Evolutionary conservation across 306 rosid genomes (phyloP).

Genomic region (Ceratonia siliqua): DNA sequence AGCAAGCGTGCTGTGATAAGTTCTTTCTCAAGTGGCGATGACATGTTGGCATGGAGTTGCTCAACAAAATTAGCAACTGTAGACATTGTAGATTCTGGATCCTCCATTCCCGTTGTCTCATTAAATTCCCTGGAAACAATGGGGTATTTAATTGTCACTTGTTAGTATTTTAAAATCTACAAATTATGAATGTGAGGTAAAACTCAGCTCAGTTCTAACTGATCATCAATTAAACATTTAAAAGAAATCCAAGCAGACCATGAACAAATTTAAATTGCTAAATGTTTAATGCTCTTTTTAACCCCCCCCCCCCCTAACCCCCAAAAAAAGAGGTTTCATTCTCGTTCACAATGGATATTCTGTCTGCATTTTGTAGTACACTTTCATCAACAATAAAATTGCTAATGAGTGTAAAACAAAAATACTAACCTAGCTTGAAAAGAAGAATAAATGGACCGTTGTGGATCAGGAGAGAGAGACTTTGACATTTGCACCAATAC

Average conservation of each 20-base stretch:
- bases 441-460: conserved; percentile 44
- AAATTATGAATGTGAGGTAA: neutral
- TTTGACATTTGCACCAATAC: conserved; percentile 72
- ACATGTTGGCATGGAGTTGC: conserved; percentile 82
- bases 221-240: conserved; percentile 18
- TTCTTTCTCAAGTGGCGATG: conserved; percentile 84
- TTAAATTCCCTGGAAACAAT: conserved; percentile 55
- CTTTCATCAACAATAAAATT: conserved; percentile 18
- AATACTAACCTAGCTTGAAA: conserved; percentile 51
- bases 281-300: too few species aligned
- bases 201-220: conserved; percentile 17
- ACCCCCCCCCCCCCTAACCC: too few species aligned
- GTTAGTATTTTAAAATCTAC: conserved; percentile 30
- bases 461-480: conserved; percentile 58
- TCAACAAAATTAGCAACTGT: conserved; percentile 82
- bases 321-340: neutral
- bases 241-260: conserved; percentile 5
- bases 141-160: conserved; percentile 22
- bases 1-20: conserved; percentile 69
- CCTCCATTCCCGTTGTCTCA: conserved; percentile 59
- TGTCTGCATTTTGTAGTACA: neutral
- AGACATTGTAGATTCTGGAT: conserved; percentile 77
- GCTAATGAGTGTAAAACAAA: conserved; percentile 10
- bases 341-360: neutral
- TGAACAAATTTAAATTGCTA: conserved; percentile 2